Base-by-base conservation (phyloP, 345 rosid genomes). In the Arabidopsis thaliana region DNA sequence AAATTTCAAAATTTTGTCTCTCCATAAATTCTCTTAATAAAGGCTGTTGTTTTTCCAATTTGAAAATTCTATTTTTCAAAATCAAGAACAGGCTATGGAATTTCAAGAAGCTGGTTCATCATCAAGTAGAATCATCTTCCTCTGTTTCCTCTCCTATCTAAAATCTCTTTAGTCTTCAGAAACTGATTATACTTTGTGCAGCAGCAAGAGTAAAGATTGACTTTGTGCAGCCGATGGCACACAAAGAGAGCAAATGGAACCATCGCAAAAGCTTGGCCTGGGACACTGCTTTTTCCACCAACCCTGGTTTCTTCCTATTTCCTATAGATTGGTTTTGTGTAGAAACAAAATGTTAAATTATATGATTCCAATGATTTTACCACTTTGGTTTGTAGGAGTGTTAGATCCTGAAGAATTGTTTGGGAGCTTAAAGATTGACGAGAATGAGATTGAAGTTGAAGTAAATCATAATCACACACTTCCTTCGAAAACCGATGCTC, bases 221-320 rank as follows among this genome's bases (percentile, higher is more conserved):
- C 37, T 34, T 44, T 8, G 2, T 2, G 51, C 34, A 55, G 33
- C 57, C n/a, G 28, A 25, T 61, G 16, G 62, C 9, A 28, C 70
- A 23, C 8, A 24, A 33, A 68, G 56, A 61, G 23, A 53, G 51
- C 12, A 40, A 53, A 52, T 69, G 51, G 59, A 80, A 81, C 55
- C 74, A 74, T 62, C 87, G 96, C 71, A 73, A 79, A 75, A 88
- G 96, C 83, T 78, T 90, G 66, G 93, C 91, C 4, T 90, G 96
- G 96, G 87, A 88, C 72, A 82, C 75, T 52, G 90, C 90, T 9
- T 90, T 90, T 56, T 87, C 83, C 82, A 83, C 89, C 0, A 85
- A 82, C 68, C 88, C 91, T 62, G 93, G 91, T 16, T 51, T 62
- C 42, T 34, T 40, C 48, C 56, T 24, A 1, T 40, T 16, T 11